Evolutionary conservation across 2,329 filamentous ascomycete species (phyloP), one percentile per base, ranked within the genome.

Genomic region (Fonsecaea nubica): DNA sequence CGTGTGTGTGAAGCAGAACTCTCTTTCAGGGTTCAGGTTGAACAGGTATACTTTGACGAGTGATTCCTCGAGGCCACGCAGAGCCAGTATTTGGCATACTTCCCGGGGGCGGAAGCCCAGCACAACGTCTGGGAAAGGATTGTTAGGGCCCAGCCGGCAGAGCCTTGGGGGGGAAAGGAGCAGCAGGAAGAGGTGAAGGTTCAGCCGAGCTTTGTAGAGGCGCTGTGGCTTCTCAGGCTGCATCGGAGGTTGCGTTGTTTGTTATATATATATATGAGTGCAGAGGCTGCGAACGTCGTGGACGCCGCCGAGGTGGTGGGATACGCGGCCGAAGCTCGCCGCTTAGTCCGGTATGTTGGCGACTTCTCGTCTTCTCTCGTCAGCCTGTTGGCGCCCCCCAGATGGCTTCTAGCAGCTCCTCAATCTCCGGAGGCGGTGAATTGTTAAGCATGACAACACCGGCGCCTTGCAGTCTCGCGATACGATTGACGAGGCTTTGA

Each of bases 331-430:
- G 25, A 25, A 3, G 25, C 25, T 25, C 25, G 45, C 2, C 45
- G n/a, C 7, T 18, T 9, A 12, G 45, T 50, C 21, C 7, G 13
- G 9, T 50, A 50, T 50, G 9, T n/a, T 50, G 45, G 45, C n/a
- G 45, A 50, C 45, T 50, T 50, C 7, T 25, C 9, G 9, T 50
- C 45, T 50, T 50, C 45, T 50, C 45, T 50, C 45, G n/a, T 50
- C 4, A 8, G 45, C 5, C 21, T 9, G 7, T 50, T 3, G 9
- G 45, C 45, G 45, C 13, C 4, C 4, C 45, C 45, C 45, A 50
- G 45, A 50, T 50, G 45, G 9, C 7, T n/a, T 50, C 3, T 15
- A 50, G n/a, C 21, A 2, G 45, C 9, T 8, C 15, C 45, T 50
- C 9, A 50, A 50, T 50, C 21, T 50, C 45, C 45, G 2, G 4